A percentile compares a stretch with the other conserved stretches of the same genome.
Conservation (phyloP, 2,329 filamentous ascomycete genomes). For the Colletotrichum endophyticum region DNA sequence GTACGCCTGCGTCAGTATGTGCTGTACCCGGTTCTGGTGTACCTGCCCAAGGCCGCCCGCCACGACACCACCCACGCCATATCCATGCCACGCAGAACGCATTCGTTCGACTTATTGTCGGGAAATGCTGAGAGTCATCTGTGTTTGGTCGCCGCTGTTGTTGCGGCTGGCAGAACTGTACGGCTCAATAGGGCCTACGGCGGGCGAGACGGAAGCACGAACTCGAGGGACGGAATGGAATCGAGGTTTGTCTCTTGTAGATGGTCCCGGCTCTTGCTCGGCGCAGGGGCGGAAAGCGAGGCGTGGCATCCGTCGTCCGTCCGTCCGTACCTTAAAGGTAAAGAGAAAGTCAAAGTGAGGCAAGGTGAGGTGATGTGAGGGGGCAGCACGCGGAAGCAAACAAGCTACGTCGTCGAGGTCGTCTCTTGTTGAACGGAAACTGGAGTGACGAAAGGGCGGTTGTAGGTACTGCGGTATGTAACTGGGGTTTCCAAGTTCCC, state of each 20-base stretch:
- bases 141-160: not conserved
- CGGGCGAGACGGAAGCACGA: not conserved
- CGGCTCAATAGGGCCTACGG: not conserved
- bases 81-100: not conserved
- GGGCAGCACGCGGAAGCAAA: not conserved
- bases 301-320: not conserved
- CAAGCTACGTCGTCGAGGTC: conserved; percentile 4
- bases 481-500: not conserved
- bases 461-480: not conserved
- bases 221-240: not conserved
- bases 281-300: not conserved
- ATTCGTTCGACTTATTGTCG: not conserved
- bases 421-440: conserved; percentile 6
- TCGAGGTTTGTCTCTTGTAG: not conserved
- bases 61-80: not conserved
- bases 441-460: not conserved
- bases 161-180: not conserved
- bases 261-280: not conserved
- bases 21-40: not conserved
- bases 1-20: not conserved
- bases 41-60: not conserved
- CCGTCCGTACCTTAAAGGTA: not conserved
- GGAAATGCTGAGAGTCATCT: not conserved
- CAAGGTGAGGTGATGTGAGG: not conserved
- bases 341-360: not conserved